phyloP scores from a whole-genome alignment of 192 early-diverging fungal species.

The Chytriomyces confervae region DNA sequence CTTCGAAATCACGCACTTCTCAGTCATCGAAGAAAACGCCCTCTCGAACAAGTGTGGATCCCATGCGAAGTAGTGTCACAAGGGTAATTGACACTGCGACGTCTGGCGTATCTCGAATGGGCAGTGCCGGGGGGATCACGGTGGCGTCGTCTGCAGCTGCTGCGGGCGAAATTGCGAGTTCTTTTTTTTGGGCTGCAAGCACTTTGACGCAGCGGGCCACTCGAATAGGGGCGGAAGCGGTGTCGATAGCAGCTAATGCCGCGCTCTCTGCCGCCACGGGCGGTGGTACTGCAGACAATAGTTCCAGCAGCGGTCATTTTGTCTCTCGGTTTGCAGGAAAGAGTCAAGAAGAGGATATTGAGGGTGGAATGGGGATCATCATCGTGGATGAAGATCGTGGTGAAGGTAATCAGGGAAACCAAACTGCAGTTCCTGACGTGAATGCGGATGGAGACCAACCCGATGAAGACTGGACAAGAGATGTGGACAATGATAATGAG shows the following conservation, averaged over 20 bases:
- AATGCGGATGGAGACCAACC: not conserved
- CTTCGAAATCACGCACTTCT: not conserved
- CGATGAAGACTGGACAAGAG: not conserved
- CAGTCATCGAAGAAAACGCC: not conserved
- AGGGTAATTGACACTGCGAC: not conserved
- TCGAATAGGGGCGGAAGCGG: not conserved
- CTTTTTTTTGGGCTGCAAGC: not conserved
- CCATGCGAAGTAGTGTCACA: not conserved
- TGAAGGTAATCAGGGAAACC: not conserved
- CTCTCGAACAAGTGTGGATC: not conserved
- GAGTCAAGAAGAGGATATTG: constrained; percentile 7
- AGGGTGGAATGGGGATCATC: not conserved
- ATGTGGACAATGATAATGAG: not conserved
- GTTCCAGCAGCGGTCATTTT: not conserved
- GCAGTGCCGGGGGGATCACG: not conserved
- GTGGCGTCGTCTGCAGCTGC: not conserved
- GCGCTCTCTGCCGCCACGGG: not conserved
- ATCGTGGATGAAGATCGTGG: not conserved
- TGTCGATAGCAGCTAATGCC: not conserved
- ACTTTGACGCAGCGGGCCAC: not conserved
- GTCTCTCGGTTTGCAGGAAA: not conserved
- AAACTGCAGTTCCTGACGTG: not conserved
- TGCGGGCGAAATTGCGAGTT: not conserved
- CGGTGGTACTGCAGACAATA: not conserved
- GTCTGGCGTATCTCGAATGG: not conserved